Percentiles rank a stretch among this genome's conserved stretches.
Evolutionary conservation across 139 green algal species (phyloP).

Genomic region (Coccomyxa sp.): DNA sequence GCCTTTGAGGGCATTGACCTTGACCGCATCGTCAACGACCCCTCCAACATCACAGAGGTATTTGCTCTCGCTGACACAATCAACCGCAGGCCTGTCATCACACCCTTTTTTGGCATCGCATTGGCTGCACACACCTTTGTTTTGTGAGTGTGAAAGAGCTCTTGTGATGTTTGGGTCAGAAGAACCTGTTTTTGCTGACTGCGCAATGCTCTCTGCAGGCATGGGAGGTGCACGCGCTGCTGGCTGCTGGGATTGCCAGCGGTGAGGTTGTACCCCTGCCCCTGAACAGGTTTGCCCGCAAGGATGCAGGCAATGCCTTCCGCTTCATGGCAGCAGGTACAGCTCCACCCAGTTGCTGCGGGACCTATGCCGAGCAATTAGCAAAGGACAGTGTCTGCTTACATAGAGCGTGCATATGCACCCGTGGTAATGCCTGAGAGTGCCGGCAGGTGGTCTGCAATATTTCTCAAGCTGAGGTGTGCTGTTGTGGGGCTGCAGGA

Average conservation of each 20-base stretch:
- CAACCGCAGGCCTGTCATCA: too few species aligned
- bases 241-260: neutral
- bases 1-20: slow-evolving; percentile 9
- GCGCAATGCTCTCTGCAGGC: neutral
- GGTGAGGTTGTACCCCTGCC: slow-evolving; percentile 4
- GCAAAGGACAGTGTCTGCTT: too few species aligned
- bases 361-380: neutral
- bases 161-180: too few species aligned
- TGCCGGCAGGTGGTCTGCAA: too few species aligned
- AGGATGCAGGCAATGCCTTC: neutral
- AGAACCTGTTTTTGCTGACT: too few species aligned
- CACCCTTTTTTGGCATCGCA: too few species aligned
- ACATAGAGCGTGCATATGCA: too few species aligned
- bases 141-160: too few species aligned
- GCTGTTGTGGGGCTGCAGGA: neutral
- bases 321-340: slow-evolving; percentile 1
- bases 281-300: neutral
- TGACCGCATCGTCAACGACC: neutral
- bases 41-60: neutral
- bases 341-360: neutral
- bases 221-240: slow-evolving; percentile 2
- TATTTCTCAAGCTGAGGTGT: too few species aligned
- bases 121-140: too few species aligned
- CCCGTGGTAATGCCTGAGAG: too few species aligned
- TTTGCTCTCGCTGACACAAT: neutral